Evolutionary conservation across 2,329 filamentous ascomycete genomes (phyloP), one percentile per base, ranked within the genome.

Genomic region (Verticillium isaacii): DNA sequence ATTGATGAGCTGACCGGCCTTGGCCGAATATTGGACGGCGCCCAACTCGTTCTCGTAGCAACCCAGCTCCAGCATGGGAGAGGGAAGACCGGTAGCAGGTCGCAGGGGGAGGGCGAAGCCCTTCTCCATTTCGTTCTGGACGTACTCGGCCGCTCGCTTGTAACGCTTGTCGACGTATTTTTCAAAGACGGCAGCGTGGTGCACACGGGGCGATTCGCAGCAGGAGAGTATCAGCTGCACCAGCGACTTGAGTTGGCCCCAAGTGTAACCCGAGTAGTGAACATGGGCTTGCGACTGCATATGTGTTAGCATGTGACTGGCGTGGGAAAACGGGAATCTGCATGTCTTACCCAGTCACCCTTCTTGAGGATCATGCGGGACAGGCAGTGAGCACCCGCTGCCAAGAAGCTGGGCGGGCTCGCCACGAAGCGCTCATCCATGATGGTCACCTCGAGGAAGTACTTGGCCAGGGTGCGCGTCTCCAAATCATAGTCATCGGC

Each of bases 401-500:
- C 91, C 59, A 94, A 80, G 73, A 92, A 98, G 82, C 93, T 97
- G 2, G 94, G 91, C 36, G 92, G 90, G 68, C 90, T 92, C 32
- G 91, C 92, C 39, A 99, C 92, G 71, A 99, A 98, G 23, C 94
- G 90, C 80, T 98, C 93, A 72, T 99, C 95, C 93, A 98, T 97
- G 74, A 98, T 89, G 41, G 93, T 96, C 61, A 98, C 85, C 75
- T 99, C 95, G 32, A 99, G 83, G 77, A 99, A 97, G 78, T 99
- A 99, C 78, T 99, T 99, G 69, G 95, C 93, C 60, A 99, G 80
- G 5, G 95, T 98, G 41, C 95, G 87, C 12, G 94, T 97, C 78
- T 99, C 94, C 56, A 97, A 81, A 72, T 99, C 93, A 72, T 98
- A 99, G 72, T 97, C 93, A 73, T 99, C 95, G 15, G 95, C 95